Conservation (phyloP, 257 asterid species). For the Gentiana straminea region DNA sequence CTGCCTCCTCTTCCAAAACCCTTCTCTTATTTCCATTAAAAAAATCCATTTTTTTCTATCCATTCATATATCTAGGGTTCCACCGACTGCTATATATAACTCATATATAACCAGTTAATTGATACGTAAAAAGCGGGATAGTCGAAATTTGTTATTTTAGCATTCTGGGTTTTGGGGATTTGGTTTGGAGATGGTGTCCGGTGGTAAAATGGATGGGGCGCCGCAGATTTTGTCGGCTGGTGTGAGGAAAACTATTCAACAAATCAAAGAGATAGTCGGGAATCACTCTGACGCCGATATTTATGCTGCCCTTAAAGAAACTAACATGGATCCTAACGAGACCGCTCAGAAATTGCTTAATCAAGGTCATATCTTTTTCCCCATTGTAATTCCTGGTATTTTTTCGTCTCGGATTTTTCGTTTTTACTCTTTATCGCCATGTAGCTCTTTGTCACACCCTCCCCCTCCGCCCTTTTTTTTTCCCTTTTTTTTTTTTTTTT, state of each 20-base stretch:
- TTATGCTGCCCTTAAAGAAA: slow-evolving; percentile 68
- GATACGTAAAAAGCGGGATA: not conserved
- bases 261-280: slow-evolving; percentile 76
- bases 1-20: not conserved
- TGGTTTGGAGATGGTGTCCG: slow-evolving; percentile 51
- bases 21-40: slow-evolving; percentile 8
- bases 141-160: not conserved
- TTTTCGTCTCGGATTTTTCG: not conserved
- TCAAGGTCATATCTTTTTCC: slow-evolving; percentile 44
- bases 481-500: too few relatives aligned
- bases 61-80: slow-evolving; percentile 12
- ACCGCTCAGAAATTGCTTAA: slow-evolving; percentile 75
- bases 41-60: slow-evolving; percentile 1
- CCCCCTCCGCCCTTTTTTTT: too few relatives aligned
- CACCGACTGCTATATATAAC: not conserved
- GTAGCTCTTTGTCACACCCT: not conserved
- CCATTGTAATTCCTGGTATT: not conserved
- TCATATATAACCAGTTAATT: not conserved
- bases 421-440: not conserved
- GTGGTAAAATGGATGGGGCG: slow-evolving; percentile 53
- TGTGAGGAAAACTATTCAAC: slow-evolving; percentile 64
- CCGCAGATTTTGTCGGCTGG: slow-evolving; percentile 61
- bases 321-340: slow-evolving; percentile 94
- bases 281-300: slow-evolving; percentile 89
- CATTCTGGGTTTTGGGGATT: slow-evolving; percentile 11